Conservation (phyloP, 2,329 filamentous ascomycete species). For the Chrysosporium queenslandicum region DNA sequence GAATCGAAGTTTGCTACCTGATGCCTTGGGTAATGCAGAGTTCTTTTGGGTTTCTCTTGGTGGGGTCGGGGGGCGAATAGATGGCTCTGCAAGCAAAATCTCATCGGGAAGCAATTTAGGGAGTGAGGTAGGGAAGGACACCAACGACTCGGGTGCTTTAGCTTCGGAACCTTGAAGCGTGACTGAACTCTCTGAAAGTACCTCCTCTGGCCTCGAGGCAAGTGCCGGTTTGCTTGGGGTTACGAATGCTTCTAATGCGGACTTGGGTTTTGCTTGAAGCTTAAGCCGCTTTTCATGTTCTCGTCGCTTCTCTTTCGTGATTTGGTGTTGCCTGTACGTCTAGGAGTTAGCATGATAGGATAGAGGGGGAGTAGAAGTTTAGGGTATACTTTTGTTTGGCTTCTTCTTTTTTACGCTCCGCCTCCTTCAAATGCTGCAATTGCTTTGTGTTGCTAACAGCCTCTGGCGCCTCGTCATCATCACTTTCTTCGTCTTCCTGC, state of each 20-base stretch:
- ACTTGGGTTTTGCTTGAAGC: slow-evolving; percentile 28
- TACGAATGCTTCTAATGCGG: slow-evolving; percentile 20
- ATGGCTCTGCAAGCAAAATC: slow-evolving; percentile 40
- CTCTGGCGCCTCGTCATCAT: slow-evolving; percentile 37
- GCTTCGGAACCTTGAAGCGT: slow-evolving; percentile 33
- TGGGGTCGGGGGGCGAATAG: slow-evolving; percentile 37
- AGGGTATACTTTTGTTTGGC: slow-evolving; percentile 30
- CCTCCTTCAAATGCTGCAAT: slow-evolving; percentile 29
- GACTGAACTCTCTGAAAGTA: slow-evolving; percentile 34
- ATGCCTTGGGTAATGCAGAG: slow-evolving; percentile 18
- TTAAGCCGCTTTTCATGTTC: slow-evolving; percentile 34
- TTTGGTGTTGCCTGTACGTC: slow-evolving; percentile 28
- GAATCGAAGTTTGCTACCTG: slow-evolving; percentile 40
- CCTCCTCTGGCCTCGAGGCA: slow-evolving; percentile 24
- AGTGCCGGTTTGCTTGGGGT: slow-evolving; percentile 9
- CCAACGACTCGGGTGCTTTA: slow-evolving; percentile 23
- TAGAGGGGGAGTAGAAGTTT: background rate
- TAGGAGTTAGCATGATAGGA: slow-evolving; percentile 17
- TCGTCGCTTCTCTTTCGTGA: slow-evolving; percentile 33
- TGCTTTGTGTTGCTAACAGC: slow-evolving; percentile 34
- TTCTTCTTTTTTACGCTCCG: slow-evolving; percentile 32
- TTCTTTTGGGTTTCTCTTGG: slow-evolving; percentile 28
- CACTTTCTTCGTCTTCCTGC: slow-evolving; percentile 25
- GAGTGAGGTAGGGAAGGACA: slow-evolving; percentile 28
- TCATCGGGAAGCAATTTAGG: slow-evolving; percentile 44